Percentiles rank a stretch among this genome's conserved stretches.
Conservation (phyloP, 805 yeast genomes). For the Pichia rugopelliculosa region DNA sequence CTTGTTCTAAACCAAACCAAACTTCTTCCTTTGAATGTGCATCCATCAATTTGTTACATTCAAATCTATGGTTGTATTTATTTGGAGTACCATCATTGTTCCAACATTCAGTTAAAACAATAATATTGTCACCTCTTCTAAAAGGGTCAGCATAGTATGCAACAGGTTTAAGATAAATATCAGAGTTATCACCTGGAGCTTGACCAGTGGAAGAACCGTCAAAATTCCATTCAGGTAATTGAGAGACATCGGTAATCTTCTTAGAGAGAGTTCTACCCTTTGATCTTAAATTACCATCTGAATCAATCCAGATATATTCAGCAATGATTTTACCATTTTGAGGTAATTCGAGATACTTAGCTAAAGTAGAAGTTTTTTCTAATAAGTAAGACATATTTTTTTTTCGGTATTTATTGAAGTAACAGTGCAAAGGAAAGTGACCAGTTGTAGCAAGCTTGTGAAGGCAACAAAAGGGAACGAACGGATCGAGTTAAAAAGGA, state of each 20-base stretch:
- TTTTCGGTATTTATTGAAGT: too few species aligned
- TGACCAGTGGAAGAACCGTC: slow-evolving; percentile 98
- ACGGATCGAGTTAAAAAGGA: background rate
- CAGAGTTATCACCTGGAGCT: slow-evolving; percentile 98
- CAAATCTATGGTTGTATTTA: slow-evolving; percentile 97
- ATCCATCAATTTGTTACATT: slow-evolving; percentile 88
- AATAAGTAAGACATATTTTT: slow-evolving; percentile 19
- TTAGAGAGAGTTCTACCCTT: slow-evolving; percentile 82
- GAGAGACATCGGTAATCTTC: slow-evolving; percentile 65
- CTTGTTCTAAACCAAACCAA: slow-evolving; percentile 99
- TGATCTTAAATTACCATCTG: slow-evolving; percentile 84
- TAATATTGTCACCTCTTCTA: slow-evolving; percentile 95
- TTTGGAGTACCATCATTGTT: slow-evolving; percentile 99
- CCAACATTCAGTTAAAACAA: slow-evolving; percentile 94
- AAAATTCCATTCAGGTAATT: slow-evolving; percentile 98
- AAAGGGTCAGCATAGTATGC: slow-evolving; percentile 94
- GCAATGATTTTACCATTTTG: slow-evolving; percentile 87
- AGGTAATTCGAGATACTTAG: slow-evolving; percentile 75
- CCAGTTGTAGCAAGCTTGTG: background rate
- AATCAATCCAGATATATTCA: slow-evolving; percentile 97
- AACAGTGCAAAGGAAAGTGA: background rate
- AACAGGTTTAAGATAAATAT: slow-evolving; percentile 90
- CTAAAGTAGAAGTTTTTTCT: slow-evolving; percentile 71
- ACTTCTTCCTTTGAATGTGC: slow-evolving; percentile 79
- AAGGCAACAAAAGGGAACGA: background rate